These are phyloP conservation scores for Rhododendron simsii DNA, from an alignment of 148 eudicot species.

Conservation along the genomic window DNA sequence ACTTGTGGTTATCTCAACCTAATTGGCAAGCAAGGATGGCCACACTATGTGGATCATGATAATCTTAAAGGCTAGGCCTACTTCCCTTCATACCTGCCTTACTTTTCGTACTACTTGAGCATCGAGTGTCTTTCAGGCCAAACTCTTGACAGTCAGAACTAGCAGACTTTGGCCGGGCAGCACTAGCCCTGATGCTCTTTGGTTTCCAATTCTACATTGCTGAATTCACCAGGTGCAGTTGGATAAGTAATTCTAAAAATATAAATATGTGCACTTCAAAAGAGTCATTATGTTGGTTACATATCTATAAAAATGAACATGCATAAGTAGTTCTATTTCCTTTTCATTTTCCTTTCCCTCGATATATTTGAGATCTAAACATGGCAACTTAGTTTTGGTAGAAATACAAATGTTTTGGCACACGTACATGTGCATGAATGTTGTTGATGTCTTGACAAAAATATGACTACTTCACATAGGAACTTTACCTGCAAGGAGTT, in stretches of 20 bases:
- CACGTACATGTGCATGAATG: background rate
- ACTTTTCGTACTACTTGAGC: background rate
- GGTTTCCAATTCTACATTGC: background rate
- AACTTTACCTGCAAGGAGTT: constrained; percentile 41
- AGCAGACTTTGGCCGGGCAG: background rate
- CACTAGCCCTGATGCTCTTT: background rate
- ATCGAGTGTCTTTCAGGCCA: background rate
- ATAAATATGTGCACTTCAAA: background rate
- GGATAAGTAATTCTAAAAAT: background rate
- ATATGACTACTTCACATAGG: background rate
- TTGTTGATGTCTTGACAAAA: background rate
- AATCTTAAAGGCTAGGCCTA: background rate
- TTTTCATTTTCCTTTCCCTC: background rate
- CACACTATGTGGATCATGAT: background rate
- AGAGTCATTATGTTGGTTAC: background rate
- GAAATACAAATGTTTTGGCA: background rate
- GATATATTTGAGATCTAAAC: background rate
- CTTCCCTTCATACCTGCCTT: background rate
- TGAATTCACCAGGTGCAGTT: background rate
- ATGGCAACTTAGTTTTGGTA: background rate
- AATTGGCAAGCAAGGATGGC: background rate
- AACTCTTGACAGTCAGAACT: background rate
- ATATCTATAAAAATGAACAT: background rate
- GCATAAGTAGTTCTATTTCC: background rate
- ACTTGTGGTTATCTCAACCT: background rate